Evolutionary conservation across 352 stramenopile species (phyloP).

Genomic region (Pythium periplocum): DNA sequence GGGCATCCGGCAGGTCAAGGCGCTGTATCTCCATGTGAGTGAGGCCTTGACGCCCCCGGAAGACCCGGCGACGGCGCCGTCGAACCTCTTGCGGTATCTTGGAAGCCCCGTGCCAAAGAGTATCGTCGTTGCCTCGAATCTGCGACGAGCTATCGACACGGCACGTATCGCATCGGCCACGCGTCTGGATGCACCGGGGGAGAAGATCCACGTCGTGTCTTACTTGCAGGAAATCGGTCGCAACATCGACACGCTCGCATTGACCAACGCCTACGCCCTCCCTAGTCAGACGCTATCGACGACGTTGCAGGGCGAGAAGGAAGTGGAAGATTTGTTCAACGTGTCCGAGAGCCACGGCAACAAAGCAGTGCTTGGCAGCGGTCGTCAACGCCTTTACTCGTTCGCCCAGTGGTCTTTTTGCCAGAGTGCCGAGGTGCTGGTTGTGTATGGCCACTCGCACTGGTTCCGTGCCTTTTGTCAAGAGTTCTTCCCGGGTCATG

Average conservation of each 20-base stretch:
- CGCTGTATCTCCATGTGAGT: constrained; percentile 40
- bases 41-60: constrained; percentile 18
- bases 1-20: constrained; percentile 52
- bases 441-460: constrained; percentile 83
- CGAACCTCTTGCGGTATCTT: constrained; percentile 39
- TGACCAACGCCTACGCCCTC: constrained; percentile 46
- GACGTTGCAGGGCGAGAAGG: constrained; percentile 32
- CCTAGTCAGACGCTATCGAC: constrained; percentile 25
- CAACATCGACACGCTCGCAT: constrained; percentile 82
- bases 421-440: constrained; percentile 49
- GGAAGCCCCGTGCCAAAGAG: constrained; percentile 38
- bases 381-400: constrained; percentile 41
- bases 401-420: constrained; percentile 70
- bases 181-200: constrained; percentile 36
- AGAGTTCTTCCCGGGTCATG: constrained; percentile 55
- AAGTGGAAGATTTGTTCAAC: constrained; percentile 65
- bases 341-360: constrained; percentile 76
- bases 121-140: constrained; percentile 66
- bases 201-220: constrained; percentile 80
- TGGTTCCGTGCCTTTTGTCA: constrained; percentile 84
- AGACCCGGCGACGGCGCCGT: constrained; percentile 10
- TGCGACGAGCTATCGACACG: constrained; percentile 75
- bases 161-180: constrained; percentile 66
- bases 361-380: constrained; percentile 61
- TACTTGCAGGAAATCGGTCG: constrained; percentile 80